phyloP scores from a whole-genome alignment of 805 yeast species.

The Sugiyamaella chiloensis region DNA sequence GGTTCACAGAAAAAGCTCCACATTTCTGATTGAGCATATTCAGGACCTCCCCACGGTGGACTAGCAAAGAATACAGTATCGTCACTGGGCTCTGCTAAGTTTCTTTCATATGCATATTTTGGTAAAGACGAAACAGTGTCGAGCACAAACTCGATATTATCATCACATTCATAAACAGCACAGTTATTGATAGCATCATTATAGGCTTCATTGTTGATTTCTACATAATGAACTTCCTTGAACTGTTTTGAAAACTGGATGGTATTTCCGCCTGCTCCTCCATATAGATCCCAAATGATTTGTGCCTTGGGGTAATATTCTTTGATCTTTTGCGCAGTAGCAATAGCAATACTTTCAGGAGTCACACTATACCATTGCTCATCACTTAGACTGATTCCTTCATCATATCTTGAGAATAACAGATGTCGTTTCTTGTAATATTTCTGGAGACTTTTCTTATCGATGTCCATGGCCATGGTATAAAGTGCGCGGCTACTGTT shows the following conservation, averaged over 20 bases:
- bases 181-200: constrained; percentile 49
- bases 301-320: constrained; percentile 21
- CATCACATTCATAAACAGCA: constrained; percentile 48
- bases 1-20: constrained; percentile 19
- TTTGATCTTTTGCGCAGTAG: constrained; percentile 29
- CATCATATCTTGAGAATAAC: constrained; percentile 61
- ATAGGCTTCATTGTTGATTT: constrained; percentile 22
- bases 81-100: neutral
- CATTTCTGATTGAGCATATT: constrained; percentile 35
- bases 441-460: too few relatives aligned
- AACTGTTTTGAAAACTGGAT: constrained; percentile 55
- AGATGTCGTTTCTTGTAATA: constrained; percentile 44
- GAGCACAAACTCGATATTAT: constrained; percentile 44
- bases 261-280: constrained; percentile 87
- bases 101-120: neutral
- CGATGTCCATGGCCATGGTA: too few relatives aligned
- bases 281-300: constrained; percentile 60
- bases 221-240: constrained; percentile 34
- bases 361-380: constrained; percentile 89
- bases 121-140: neutral
- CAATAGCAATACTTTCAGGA: constrained; percentile 68
- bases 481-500: too few relatives aligned
- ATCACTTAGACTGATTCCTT: constrained; percentile 63
- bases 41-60: constrained; percentile 90
- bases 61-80: constrained; percentile 60